Base-by-base conservation (phyloP, 495 filamentous ascomycete species). In the Penicillium angulare region DNA sequence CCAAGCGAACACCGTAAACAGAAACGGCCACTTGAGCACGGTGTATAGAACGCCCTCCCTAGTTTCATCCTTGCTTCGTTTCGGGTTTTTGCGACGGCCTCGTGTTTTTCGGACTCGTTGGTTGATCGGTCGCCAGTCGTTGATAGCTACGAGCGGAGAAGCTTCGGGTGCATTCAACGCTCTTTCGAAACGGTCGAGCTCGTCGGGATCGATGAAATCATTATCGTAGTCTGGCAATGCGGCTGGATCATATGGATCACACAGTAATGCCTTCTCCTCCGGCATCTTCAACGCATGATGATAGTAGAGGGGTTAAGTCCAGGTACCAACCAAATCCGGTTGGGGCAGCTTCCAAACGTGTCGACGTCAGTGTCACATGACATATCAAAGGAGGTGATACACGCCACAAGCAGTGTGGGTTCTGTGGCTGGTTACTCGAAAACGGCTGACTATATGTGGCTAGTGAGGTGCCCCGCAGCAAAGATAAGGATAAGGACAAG, bases 21-120 rank as follows among this genome's bases (percentile, higher is more conserved):
- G 72, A 50, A 98, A 79, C 5, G 93, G 95, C 89, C 91, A 97
- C 66, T 96, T 95, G 38, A 96, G 72, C 21, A 97, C 61, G 1
- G 78, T 79, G 65, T 98, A 97, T 12, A 95, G 78, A 57, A 92
- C 89, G 0, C 93, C 93, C 70, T 98, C 93, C 41, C 93, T 76
- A 2, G 92, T 97, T 69, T 98, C 93, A 65, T 98, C 93, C 53
- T 83, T 88, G 44, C 83, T 85, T 43, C 87, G 76, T 52, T 63
- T 67, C 7, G 69, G 70, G 17, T 52, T 53, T 49, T 75, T 77
- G 50, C 71, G 69, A 26, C 74, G 70, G 21, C 65, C 61, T 13
- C 73, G 66, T 43, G 65, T 71, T 43, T 73, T 70, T n/a, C 79
- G 74, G 5, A 89, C 79, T 24, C 78, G 80, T 55, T 89, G 81